phyloP scores from a whole-genome alignment of 2,329 filamentous ascomycete genomes.

The Rugonectria rugulosa region DNA sequence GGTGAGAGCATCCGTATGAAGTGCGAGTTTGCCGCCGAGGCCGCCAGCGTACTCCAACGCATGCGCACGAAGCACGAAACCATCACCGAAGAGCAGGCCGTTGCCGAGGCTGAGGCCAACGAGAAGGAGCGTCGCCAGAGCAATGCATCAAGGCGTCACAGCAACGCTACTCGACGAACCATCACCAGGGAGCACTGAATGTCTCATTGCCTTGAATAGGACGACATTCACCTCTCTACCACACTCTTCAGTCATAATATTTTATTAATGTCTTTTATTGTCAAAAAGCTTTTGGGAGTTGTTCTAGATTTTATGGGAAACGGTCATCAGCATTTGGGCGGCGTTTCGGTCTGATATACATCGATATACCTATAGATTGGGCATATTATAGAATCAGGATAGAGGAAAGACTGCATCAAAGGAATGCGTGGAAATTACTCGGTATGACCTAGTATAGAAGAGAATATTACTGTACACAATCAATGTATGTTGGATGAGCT shows the following conservation, averaged over 20 bases:
- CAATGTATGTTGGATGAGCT: too few species aligned
- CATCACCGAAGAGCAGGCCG: constrained; percentile 40
- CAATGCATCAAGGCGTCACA: constrained; percentile 20
- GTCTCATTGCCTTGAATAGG: neutral
- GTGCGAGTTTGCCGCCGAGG: constrained; percentile 75
- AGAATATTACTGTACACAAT: too few species aligned
- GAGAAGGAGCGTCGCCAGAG: constrained; percentile 39
- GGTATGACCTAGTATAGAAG: too few species aligned
- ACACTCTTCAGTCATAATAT: neutral
- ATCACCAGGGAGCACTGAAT: constrained; percentile 27
- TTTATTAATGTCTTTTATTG: constrained; percentile 1
- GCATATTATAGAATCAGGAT: too few species aligned
- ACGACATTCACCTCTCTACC: neutral
- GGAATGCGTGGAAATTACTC: too few species aligned
- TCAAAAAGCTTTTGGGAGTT: too few species aligned
- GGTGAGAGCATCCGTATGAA: constrained; percentile 67
- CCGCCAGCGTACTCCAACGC: constrained; percentile 64
- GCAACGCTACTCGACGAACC: constrained; percentile 28
- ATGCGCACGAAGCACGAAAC: constrained; percentile 46
- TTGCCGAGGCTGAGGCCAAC: constrained; percentile 32
- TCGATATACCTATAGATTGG: too few species aligned
- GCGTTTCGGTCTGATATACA: constrained; percentile 11
- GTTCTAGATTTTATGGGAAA: neutral
- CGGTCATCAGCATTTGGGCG: constrained; percentile 7
- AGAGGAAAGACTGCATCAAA: too few species aligned